Percentiles rank a stretch among this genome's conserved stretches.
Evolutionary conservation across 169 alveolate species (phyloP).

Genomic region (Cryptosporidium muris): DNA sequence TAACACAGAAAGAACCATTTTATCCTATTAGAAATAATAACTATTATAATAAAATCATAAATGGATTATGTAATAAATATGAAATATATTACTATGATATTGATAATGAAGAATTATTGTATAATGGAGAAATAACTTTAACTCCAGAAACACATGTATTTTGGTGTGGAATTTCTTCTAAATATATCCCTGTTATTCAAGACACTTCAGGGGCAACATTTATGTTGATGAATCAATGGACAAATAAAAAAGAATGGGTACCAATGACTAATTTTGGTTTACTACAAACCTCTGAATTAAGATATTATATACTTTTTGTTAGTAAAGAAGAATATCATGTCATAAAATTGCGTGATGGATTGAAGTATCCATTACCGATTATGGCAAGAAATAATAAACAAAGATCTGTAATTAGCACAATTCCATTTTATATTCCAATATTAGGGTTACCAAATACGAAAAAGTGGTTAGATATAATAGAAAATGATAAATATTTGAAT

Average conservation of each 20-base stretch:
- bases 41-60: background rate
- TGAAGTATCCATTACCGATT: constrained; percentile 27
- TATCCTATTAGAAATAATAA: constrained; percentile 1
- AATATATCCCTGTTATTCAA: constrained; percentile 50
- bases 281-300: constrained; percentile 18
- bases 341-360: constrained; percentile 61
- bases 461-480: constrained; percentile 58
- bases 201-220: constrained; percentile 63
- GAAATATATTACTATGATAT: constrained; percentile 25
- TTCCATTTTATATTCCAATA: constrained; percentile 55
- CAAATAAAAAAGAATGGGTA: constrained; percentile 59
- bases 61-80: constrained; percentile 52
- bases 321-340: constrained; percentile 51
- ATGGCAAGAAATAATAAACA: constrained; percentile 46
- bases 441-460: constrained; percentile 43
- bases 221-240: constrained; percentile 57
- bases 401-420: constrained; percentile 18
- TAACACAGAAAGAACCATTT: constrained; percentile 67
- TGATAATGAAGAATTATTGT: constrained; percentile 16
- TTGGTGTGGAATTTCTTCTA: constrained; percentile 62
- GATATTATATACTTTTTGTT: constrained; percentile 29
- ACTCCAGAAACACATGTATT: constrained; percentile 48
- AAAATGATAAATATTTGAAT: constrained; percentile 41
- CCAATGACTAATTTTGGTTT: constrained; percentile 52
- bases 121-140: constrained; percentile 29